Percentiles rank a stretch among this genome's conserved stretches.
These are phyloP conservation scores for Steccherinum ochraceum DNA, from an alignment of 768 basidiomycete species.

Conservation along the genomic window DNA sequence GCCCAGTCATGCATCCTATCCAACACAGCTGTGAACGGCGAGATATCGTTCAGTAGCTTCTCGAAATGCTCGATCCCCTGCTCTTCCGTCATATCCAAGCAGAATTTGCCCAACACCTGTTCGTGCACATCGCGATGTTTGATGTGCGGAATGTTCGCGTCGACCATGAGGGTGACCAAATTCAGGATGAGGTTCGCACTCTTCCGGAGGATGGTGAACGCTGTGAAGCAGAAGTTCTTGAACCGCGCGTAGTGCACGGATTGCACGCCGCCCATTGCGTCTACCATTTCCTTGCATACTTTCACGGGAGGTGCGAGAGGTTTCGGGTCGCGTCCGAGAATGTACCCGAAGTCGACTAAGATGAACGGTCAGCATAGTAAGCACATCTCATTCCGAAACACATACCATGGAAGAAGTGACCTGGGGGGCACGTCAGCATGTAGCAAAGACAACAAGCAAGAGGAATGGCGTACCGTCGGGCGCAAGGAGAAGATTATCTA, in stretches of 20 bases:
- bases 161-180: constrained; percentile 93
- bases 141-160: constrained; percentile 97
- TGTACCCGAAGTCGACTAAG: constrained; percentile 96
- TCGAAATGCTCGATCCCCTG: constrained; percentile 98
- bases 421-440: constrained; percentile 25
- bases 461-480: constrained; percentile 63
- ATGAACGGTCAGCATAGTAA: no score
- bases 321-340: constrained; percentile 95
- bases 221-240: constrained; percentile 97
- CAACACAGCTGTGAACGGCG: constrained; percentile 86
- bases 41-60: constrained; percentile 87
- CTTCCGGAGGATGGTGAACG: constrained; percentile 92
- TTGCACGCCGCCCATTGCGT: constrained; percentile 97
- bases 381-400: no score
- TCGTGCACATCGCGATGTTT: constrained; percentile 83
- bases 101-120: constrained; percentile 95
- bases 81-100: constrained; percentile 90
- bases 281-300: constrained; percentile 99
- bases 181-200: constrained; percentile 97
- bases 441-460: background rate
- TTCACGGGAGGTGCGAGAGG: constrained; percentile 97
- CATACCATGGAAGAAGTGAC: constrained; percentile 94
- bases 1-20: constrained; percentile 91
- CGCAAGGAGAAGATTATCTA: constrained; percentile 89
- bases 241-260: constrained; percentile 95